Conservation (phyloP, 805 yeast genomes). For the Pichia ethanolica region DNA sequence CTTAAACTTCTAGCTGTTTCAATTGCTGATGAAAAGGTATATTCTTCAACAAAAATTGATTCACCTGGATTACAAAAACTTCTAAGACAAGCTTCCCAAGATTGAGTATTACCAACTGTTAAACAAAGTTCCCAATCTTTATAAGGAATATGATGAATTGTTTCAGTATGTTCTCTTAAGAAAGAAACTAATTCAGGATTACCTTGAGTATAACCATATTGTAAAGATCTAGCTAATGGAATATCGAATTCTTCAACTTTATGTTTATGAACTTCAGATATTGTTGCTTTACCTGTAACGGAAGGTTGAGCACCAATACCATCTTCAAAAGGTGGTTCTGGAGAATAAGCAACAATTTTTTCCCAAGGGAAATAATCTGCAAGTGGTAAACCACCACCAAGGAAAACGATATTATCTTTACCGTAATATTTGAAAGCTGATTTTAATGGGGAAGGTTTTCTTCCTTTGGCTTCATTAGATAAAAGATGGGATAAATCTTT, state of each 20-base stretch:
- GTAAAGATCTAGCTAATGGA: slow-evolving; percentile 79
- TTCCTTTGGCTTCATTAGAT: slow-evolving; percentile 69
- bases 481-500: slow-evolving; percentile 70
- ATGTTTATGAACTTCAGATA: slow-evolving; percentile 32
- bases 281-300: slow-evolving; percentile 31
- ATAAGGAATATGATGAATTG: slow-evolving; percentile 45
- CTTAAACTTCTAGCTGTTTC: slow-evolving; percentile 61
- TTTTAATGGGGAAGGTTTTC: slow-evolving; percentile 77
- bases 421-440: slow-evolving; percentile 70
- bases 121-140: slow-evolving; percentile 68
- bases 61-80: slow-evolving; percentile 54
- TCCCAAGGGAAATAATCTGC: slow-evolving; percentile 92
- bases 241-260: slow-evolving; percentile 47
- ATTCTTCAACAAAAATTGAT: slow-evolving; percentile 67
- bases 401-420: slow-evolving; percentile 71
- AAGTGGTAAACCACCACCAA: slow-evolving; percentile 94
- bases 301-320: slow-evolving; percentile 66
- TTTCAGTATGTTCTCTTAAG: slow-evolving; percentile 66
- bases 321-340: slow-evolving; percentile 68
- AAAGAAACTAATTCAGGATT: slow-evolving; percentile 62
- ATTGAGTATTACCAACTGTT: slow-evolving; percentile 84
- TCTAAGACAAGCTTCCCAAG: slow-evolving; percentile 80
- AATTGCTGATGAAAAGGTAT: slow-evolving; percentile 66
- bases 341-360: slow-evolving; percentile 58
- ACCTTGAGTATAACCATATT: slow-evolving; percentile 85